Conservation (phyloP, 495 filamentous ascomycete genomes). For the Neurospora terricola region DNA sequence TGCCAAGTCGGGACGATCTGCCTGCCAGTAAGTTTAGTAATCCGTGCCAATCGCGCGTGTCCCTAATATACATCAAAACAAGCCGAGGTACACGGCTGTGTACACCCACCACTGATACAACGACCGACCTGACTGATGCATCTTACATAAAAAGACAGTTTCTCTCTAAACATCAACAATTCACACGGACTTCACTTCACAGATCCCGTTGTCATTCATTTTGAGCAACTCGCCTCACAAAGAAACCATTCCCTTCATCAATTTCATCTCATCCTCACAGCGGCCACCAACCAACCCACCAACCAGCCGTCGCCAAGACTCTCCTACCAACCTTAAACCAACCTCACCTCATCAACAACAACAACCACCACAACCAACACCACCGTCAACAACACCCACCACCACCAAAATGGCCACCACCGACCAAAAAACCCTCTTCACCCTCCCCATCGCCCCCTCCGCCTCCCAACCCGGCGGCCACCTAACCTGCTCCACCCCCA, state of each 20-base stretch:
- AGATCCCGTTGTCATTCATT: not conserved
- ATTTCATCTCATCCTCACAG: not conserved
- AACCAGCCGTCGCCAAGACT: not conserved
- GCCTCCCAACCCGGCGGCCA: conserved; percentile 33
- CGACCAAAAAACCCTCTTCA: conserved; percentile 23
- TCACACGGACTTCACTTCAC: not conserved
- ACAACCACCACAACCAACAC: not conserved
- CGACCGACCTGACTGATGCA: not conserved
- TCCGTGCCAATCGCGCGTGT: not conserved
- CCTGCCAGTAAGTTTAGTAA: not conserved
- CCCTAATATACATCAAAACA: not conserved
- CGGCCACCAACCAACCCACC: not conserved
- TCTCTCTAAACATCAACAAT: not conserved
- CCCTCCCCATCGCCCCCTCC: conserved; percentile 28
- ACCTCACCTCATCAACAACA: not conserved
- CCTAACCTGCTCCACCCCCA: conserved; percentile 46
- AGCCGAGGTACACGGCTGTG: not conserved
- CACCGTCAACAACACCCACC: not conserved
- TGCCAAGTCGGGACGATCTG: not conserved
- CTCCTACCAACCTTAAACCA: not conserved
- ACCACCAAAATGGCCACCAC: conserved; percentile 1
- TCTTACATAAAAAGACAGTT: not conserved
- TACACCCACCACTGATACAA: not conserved
- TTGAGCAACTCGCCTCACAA: not conserved
- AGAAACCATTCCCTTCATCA: not conserved